Evolutionary conservation across 306 rosid genomes (phyloP).

Genomic region (Cucurbita ficifolia): DNA sequence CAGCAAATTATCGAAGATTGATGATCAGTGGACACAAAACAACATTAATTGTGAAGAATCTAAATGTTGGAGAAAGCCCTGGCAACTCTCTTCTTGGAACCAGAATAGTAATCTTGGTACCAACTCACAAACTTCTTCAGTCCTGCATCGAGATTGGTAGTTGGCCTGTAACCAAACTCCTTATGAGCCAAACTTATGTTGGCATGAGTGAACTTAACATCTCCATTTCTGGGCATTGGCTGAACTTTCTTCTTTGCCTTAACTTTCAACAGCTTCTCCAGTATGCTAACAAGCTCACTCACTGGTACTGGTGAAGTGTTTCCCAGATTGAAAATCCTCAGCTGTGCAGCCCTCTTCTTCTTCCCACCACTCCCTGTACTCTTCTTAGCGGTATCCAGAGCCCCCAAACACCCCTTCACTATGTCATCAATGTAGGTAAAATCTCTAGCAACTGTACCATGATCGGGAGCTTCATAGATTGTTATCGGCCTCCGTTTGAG

Average conservation of each 20-base stretch:
- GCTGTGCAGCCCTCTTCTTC: slow-evolving; percentile 63
- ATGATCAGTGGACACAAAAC: neutral
- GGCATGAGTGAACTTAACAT: slow-evolving; percentile 73
- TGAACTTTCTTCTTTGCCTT: slow-evolving; percentile 56
- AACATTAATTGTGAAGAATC: slow-evolving; percentile 3
- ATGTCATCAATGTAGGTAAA: slow-evolving; percentile 76
- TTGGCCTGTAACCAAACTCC: slow-evolving; percentile 61
- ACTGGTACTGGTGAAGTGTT: slow-evolving; percentile 78
- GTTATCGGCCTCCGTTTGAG: slow-evolving; percentile 52
- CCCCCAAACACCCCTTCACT: slow-evolving; percentile 65
- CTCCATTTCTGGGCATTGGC: slow-evolving; percentile 76
- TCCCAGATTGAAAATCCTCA: slow-evolving; percentile 67
- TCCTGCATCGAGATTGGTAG: slow-evolving; percentile 61
- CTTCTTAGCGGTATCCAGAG: slow-evolving; percentile 69
- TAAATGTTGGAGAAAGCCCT: slow-evolving; percentile 13
- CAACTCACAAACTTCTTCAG: slow-evolving; percentile 67
- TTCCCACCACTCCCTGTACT: slow-evolving; percentile 85
- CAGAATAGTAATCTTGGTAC: slow-evolving; percentile 46
- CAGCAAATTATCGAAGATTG: neutral
- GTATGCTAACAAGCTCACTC: slow-evolving; percentile 46
- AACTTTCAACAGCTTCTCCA: slow-evolving; percentile 72
- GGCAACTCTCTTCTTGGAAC: slow-evolving; percentile 33
- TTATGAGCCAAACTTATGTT: slow-evolving; percentile 54
- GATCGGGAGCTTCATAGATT: slow-evolving; percentile 47
- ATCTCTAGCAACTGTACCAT: slow-evolving; percentile 69